Base-by-base conservation (phyloP, 768 basidiomycete genomes). In the Lentinula sp. region DNA sequence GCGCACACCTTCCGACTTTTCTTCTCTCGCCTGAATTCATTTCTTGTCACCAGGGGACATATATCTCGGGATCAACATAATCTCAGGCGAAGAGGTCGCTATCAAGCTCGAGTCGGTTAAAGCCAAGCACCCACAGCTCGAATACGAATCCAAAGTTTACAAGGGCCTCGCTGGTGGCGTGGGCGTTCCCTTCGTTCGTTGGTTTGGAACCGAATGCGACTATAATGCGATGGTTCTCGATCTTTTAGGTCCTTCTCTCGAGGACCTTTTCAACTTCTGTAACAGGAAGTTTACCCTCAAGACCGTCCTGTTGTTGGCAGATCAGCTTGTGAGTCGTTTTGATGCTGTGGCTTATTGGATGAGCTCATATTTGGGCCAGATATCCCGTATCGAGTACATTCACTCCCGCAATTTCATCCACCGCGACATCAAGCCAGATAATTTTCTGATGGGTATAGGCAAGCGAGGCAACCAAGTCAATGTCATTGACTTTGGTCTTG, bases 51-150 rank as follows among this genome's bases (percentile, higher is more conserved):
- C 50, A 96, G 96, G 95, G 75, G 96, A 98, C 73, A 98, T 99
- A 76, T 98, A 98, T 74, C 92, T 98, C 64, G 97, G 97, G 61
- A 96, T 97, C 75, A 99, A 98, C 83, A 98, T 99, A 80, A 98
- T 98, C 72, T 98, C 96, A 16, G 96, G 96, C 28, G 97, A 99
- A 74, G 97, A 98, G 73, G 96, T 98, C 63, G 97, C 95, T 72
- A 99, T 99, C 84, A 99, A 99, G 78, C 92, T 99, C 68, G 97
- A 99, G 77, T 98, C 96, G 1, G 94, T 98, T 75, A 99, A 99
- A 76, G 97, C 97, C 67, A 99, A 99, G 76, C 97, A 99, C 68
- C 97, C 97, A n/a, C 97, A 99, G 77, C 89, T 99, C 69, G 97
- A 99, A 75, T 99, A 99, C 71, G 96, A 99, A 77, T 89, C 88